Evolutionary conservation across 805 yeast genomes (phyloP), one percentile per base, ranked within the genome.

Genomic region (Kluyveromyces lactis): DNA sequence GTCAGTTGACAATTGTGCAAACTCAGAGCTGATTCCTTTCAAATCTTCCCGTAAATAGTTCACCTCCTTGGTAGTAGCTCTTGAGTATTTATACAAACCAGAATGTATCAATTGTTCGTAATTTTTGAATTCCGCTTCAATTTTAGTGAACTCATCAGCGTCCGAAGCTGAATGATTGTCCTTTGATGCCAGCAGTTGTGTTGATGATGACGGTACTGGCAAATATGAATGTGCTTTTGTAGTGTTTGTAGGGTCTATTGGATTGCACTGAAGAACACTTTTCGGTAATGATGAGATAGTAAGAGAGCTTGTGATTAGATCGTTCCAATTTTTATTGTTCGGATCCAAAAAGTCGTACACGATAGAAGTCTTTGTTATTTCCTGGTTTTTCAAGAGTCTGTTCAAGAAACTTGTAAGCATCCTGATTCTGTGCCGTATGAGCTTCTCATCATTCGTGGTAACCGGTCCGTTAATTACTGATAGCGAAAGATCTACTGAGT

Each of bases 341-440:
- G 62, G 59, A 46, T 60, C 59, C 31, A 61, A 44, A 39, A 61
- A 61, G 42, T 60, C 63, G 2, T 46, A 39, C 12, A 60, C 48
- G 15, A 61, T 58, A 2, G 62, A 48, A 2, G 62, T 60, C 18
- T 52, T 55, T 18, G 47, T 50, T 9, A 58, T 53, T 30, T 58
- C 62, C 4, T 47, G 46, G 27, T 51, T 51, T 21, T 43, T 40
- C 16, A 61, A 30, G 11, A 61, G 44, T 39, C 53, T 54, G 31
- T 58, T 58, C 26, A 61, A 41, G 42, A 61, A 58, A n/a, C 52
- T 50, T 0, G 62, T 56, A 11, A 61, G 45, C 52, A 59, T 53
- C 17, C 59, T 46, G 24, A 60, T 60, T 39, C 66, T 52, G 41
- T 61, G 66, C 43, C 62, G 56, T 42, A 61, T 58, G 18, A 61